A percentile compares a stretch with the other conserved stretches of the same genome.
These are phyloP conservation scores for Saturnispora saitoi DNA, from an alignment of 805 yeast species.

Conservation along the genomic window DNA sequence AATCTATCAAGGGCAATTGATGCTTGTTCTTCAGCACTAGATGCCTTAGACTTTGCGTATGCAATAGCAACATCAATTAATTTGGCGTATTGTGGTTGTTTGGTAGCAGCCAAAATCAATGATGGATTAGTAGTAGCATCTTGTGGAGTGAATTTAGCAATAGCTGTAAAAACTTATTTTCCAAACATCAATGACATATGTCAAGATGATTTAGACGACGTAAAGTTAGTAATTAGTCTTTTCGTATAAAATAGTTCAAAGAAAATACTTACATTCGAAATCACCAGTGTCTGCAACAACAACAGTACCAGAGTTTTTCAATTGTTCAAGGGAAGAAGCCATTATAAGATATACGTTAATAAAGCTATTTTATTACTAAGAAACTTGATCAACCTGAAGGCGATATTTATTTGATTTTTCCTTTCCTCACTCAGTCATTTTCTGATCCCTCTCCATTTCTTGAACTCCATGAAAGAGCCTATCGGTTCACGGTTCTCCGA, in stretches of 20 bases:
- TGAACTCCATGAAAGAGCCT: not conserved
- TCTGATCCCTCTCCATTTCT: not conserved
- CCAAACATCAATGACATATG: no score
- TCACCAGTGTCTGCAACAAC: slow-evolving; percentile 99
- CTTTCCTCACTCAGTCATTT: not conserved
- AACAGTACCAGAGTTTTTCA: slow-evolving; percentile 90
- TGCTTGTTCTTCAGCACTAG: slow-evolving; percentile 59
- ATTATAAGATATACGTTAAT: slow-evolving; percentile 8
- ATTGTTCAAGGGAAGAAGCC: slow-evolving; percentile 83
- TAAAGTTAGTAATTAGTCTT: not conserved
- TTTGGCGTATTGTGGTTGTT: slow-evolving; percentile 80
- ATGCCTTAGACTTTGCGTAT: slow-evolving; percentile 63
- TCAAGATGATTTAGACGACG: not conserved
- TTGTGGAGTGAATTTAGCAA: slow-evolving; percentile 97
- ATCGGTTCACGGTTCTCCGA: not conserved
- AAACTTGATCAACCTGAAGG: no score
- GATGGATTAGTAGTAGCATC: slow-evolving; percentile 99
- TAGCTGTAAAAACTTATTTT: slow-evolving; percentile 32
- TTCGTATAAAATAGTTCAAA: not conserved
- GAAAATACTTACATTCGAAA: slow-evolving; percentile 55
- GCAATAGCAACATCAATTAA: slow-evolving; percentile 87
- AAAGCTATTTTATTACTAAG: no score
- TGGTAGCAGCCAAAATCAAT: slow-evolving; percentile 89
- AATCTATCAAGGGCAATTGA: slow-evolving; percentile 81
- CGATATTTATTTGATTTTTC: not conserved